phyloP scores from a whole-genome alignment of 2,329 filamentous ascomycete genomes.

The Fusarium staphyleae region DNA sequence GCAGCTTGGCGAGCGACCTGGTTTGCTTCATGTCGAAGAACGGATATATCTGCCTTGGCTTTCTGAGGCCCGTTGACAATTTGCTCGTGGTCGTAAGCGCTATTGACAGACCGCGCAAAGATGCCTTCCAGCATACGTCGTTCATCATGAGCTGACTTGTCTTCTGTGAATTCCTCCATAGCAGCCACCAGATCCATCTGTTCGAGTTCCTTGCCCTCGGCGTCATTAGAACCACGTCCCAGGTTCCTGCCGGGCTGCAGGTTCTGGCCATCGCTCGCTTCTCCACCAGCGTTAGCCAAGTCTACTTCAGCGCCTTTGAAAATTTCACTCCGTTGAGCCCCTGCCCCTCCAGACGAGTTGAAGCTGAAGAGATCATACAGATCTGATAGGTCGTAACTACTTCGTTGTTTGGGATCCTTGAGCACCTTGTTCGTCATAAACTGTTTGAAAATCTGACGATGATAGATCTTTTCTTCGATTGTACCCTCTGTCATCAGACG shows the following conservation, averaged over 20 bases:
- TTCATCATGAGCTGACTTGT: slow-evolving; percentile 63
- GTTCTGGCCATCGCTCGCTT: slow-evolving; percentile 1
- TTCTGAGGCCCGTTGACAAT: slow-evolving; percentile 81
- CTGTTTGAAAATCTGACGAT: slow-evolving; percentile 98
- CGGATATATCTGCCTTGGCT: slow-evolving; percentile 75
- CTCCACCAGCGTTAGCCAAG: slow-evolving; percentile 25
- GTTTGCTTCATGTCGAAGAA: slow-evolving; percentile 83
- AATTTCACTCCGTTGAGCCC: slow-evolving; percentile 81
- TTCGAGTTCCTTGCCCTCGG: slow-evolving; percentile 52
- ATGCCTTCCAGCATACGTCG: slow-evolving; percentile 87
- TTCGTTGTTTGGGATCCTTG: slow-evolving; percentile 90
- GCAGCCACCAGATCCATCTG: slow-evolving; percentile 67
- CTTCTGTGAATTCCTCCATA: slow-evolving; percentile 68
- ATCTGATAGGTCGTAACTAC: slow-evolving; percentile 88
- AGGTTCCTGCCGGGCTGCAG: slow-evolving; percentile 16
- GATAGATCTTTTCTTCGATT: slow-evolving; percentile 99
- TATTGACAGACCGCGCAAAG: slow-evolving; percentile 86
- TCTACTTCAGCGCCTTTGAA: slow-evolving; percentile 86
- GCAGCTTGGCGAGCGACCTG: slow-evolving; percentile 81
- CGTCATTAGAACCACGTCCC: slow-evolving; percentile 13
- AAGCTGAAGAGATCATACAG: slow-evolving; percentile 88
- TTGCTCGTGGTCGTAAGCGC: slow-evolving; percentile 90
- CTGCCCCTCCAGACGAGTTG: slow-evolving; percentile 58
- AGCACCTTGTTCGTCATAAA: slow-evolving; percentile 97
- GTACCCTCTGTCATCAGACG: slow-evolving; percentile 98